A percentile compares a stretch with the other conserved stretches of the same genome.
These are phyloP conservation scores for Choanephora cucurbitarum DNA, from an alignment of 371 early-diverging fungal species.

Conservation along the genomic window DNA sequence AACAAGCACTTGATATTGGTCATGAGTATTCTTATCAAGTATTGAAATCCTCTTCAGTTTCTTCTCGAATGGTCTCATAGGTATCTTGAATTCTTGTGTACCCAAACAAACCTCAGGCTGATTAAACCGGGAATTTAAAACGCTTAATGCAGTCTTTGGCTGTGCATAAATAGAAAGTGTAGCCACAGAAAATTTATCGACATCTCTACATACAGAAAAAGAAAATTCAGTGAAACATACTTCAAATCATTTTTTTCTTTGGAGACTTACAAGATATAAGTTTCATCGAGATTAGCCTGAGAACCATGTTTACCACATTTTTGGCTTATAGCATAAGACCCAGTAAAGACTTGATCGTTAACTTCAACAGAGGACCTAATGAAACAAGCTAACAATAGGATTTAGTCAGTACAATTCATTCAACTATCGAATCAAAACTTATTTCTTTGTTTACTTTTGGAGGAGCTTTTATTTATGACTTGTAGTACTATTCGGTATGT, in stretches of 20 bases:
- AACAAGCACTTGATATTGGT: constrained; percentile 35
- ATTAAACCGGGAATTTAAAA: constrained; percentile 23
- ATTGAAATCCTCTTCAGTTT: constrained; percentile 34
- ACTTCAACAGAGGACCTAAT: constrained; percentile 36
- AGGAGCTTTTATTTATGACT: constrained; percentile 34
- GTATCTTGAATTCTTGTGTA: constrained; percentile 29
- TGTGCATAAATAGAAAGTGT: constrained; percentile 33
- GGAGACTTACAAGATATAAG: constrained; percentile 37
- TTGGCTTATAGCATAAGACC: constrained; percentile 25
- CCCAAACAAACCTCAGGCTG: constrained; percentile 32
- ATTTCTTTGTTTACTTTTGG: constrained; percentile 37
- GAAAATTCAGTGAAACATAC: not conserved
- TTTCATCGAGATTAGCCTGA: constrained; percentile 45
- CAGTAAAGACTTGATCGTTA: constrained; percentile 33
- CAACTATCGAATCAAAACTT: too few relatives aligned
- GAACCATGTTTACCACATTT: constrained; percentile 44
- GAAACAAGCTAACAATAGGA: constrained; percentile 25
- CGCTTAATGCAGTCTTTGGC: constrained; percentile 24
- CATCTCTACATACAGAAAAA: constrained; percentile 27
- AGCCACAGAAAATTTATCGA: constrained; percentile 24
- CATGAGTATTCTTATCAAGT: constrained; percentile 12
- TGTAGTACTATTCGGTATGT: constrained; percentile 31
- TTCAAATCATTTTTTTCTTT: not conserved
- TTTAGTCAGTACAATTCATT: not conserved
- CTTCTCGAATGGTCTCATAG: constrained; percentile 34